phyloP scores from a whole-genome alignment of 1,284 basidiomycete genomes.

The Cystobasidium slooffiae region DNA sequence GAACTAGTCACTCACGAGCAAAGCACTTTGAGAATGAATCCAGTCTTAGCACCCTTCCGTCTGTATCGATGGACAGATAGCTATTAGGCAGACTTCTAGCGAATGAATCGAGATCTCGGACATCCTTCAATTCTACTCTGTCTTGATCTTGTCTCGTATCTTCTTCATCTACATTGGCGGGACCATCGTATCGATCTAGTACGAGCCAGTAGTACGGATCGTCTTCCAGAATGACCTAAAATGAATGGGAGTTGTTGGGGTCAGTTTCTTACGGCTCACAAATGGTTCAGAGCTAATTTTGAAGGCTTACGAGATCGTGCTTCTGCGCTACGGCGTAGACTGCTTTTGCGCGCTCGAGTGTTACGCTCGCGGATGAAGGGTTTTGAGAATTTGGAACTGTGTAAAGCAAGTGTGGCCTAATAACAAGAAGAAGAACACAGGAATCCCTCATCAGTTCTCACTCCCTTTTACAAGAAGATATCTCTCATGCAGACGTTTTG shows the following conservation, averaged over 20 bases:
- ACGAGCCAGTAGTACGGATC: conserved; percentile 44
- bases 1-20: conserved; percentile 10
- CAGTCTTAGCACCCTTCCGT: conserved; percentile 76
- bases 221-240: conserved; percentile 37
- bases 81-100: conserved; percentile 36
- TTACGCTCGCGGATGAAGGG: conserved; percentile 70
- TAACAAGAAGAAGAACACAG: not conserved
- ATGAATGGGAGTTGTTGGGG: not conserved
- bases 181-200: conserved; percentile 30
- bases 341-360: conserved; percentile 68
- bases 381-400: conserved; percentile 76
- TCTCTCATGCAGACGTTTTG: not conserved
- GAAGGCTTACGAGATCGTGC: conserved; percentile 62
- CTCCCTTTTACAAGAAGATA: too few species aligned
- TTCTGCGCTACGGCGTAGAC: conserved; percentile 79
- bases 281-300: too few species aligned
- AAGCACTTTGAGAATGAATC: conserved; percentile 74
- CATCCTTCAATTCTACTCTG: conserved; percentile 31
- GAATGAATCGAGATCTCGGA: conserved; percentile 33
- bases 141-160: conserved; percentile 1
- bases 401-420: conserved; percentile 70
- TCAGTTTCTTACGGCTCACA: not conserved
- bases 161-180: conserved; percentile 19
- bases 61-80: conserved; percentile 74
- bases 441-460: not conserved